Evolutionary conservation across 495 filamentous ascomycete genomes (phyloP), one percentile per base, ranked within the genome.

Genomic region (Pyrenula aspistea): DNA sequence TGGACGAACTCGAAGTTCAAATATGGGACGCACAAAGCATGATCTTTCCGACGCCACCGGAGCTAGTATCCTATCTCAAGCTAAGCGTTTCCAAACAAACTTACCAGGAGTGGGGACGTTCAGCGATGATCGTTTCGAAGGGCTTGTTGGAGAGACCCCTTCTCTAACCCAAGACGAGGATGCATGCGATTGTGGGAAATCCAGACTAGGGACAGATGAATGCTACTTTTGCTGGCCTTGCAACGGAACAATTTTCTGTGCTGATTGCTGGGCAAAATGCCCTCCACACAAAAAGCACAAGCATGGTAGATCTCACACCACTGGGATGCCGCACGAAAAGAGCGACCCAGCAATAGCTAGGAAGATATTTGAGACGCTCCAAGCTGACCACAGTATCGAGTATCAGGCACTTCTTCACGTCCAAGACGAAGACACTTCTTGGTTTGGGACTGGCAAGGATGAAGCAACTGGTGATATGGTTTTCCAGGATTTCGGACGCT

Each of bases 361-460:
- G 49, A 55, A 25, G 20, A 55, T 57, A 12, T 23, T 36, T 20
- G 21, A 54, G 15, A 55, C 52, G 24, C 55, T 63, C 22, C 54
- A 60, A 11, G 31, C 61, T 2, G 15, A 49, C 10, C 11, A 25
- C 1, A 56, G 25, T 36, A 31, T 54, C 1, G 47, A 55, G 22
- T 42, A 59, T 19, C 63, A 62, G 31, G 25, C 25, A 1, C 22
- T 12, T 2, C 22, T 68, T 1, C 66, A 68, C 25, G 56, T 49
- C 3, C 25, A 59, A 11, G 75, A 80, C 55, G 65, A 68, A 57
- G 68, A 75, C 51, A 75, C 76, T 0, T 73, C 68, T 0, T 80
- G 76, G 75, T 79, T 80, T 54, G 73, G 75, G 0, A 66, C 73
- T 22, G 59, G 62, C 51, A 64, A 64, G 49, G 67, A 70, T 62